A percentile compares a stretch with the other conserved stretches of the same genome.
Conservation (phyloP, 2,329 filamentous ascomycete species). For the Domatiomyces catenatus region DNA sequence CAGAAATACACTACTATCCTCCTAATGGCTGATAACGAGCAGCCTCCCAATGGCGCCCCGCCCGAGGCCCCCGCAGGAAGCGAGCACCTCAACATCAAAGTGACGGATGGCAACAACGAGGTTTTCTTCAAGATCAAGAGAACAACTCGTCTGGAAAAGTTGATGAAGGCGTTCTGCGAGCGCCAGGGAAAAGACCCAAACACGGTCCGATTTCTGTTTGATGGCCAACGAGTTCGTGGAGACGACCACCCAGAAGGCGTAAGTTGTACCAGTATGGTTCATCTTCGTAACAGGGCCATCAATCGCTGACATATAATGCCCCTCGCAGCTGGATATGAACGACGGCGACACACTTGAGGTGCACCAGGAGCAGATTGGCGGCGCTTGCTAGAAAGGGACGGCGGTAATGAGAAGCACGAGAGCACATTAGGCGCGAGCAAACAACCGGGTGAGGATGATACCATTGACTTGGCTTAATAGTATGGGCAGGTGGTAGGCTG, state of each 20-base stretch:
- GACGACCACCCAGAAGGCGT: conserved; percentile 84
- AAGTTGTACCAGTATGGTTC: conserved; percentile 30
- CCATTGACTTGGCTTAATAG: neutral
- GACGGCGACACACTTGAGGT: conserved; percentile 95
- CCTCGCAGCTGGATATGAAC: conserved; percentile 72
- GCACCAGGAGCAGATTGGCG: conserved; percentile 94
- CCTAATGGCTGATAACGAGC: conserved; percentile 16
- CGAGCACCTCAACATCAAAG: conserved; percentile 97
- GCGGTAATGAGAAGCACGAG: neutral
- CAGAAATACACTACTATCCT: neutral
- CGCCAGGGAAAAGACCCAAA: conserved; percentile 74
- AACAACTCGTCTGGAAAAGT: conserved; percentile 84
- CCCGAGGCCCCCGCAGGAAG: conserved; percentile 27
- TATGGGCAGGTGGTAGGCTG: neutral
- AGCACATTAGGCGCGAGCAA: neutral
- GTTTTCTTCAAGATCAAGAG: conserved; percentile 99
- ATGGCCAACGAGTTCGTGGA: conserved; percentile 80
- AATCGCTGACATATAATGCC: conserved; percentile 7
- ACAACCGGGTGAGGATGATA: neutral
- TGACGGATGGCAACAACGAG: conserved; percentile 98
- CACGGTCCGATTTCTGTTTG: conserved; percentile 87
- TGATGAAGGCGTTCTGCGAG: conserved; percentile 97
- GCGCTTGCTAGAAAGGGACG: conserved; percentile 21
- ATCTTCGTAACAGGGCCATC: neutral
- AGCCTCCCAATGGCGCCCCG: conserved; percentile 14